Percentiles rank a stretch among this genome's conserved stretches.
Conservation (phyloP, 2,329 filamentous ascomycete genomes). For the Aspergillus vadensis region DNA sequence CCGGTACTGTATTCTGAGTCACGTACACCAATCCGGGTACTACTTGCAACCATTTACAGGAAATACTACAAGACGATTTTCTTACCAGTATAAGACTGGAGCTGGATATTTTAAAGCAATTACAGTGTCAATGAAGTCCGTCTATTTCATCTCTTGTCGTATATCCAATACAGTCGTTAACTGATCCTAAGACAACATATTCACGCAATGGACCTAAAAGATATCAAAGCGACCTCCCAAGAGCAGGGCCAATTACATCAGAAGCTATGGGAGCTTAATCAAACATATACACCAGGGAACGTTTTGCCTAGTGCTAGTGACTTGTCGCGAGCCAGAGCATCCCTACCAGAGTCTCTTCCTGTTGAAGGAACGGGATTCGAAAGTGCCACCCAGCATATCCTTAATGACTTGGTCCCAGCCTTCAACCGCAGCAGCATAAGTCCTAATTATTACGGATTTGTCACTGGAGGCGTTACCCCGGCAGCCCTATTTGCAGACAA, state of each 20-base stretch:
- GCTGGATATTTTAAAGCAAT: background rate
- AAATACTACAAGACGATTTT: background rate
- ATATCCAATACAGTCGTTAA: background rate
- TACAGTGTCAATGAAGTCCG: background rate
- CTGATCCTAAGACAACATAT: background rate
- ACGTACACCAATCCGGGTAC: background rate
- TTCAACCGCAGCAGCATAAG: conserved; percentile 68
- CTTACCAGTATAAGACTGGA: too few relatives aligned
- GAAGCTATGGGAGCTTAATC: conserved; percentile 34
- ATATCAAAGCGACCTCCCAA: conserved; percentile 10
- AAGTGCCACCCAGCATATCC: conserved; percentile 40
- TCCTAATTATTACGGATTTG: conserved; percentile 81
- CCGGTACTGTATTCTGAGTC: background rate
- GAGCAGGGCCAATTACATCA: conserved; percentile 27
- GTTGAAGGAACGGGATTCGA: conserved; percentile 34
- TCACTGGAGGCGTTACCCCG: conserved; percentile 78
- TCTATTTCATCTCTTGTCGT: background rate
- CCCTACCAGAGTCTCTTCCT: conserved; percentile 34
- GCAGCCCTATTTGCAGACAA: conserved; percentile 81
- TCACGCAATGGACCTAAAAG: conserved; percentile 17
- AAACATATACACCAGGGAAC: conserved; percentile 30
- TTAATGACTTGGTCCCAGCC: conserved; percentile 51
- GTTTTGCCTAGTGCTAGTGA: conserved; percentile 36
- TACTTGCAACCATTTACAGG: background rate
- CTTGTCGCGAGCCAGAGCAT: conserved; percentile 36